These are phyloP conservation scores for Anethum foeniculum DNA, from an alignment of 140 eudicot species.

Conservation along the genomic window DNA sequence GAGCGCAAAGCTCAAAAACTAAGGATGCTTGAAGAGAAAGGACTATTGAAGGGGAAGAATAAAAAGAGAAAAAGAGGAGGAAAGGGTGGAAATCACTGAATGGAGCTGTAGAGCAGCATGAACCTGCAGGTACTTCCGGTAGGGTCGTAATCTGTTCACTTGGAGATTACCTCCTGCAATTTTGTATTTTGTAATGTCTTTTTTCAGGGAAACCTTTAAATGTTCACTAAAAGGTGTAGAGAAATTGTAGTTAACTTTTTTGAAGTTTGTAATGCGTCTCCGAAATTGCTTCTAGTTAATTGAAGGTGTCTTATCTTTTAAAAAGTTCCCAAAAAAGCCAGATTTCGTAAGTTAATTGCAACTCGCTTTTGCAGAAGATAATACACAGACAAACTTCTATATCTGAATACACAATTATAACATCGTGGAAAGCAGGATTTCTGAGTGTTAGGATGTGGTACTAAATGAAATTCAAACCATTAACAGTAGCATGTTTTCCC, in stretches of 20 bases:
- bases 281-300: background rate
- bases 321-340: background rate
- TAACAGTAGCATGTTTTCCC: background rate
- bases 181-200: background rate
- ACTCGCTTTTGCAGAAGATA: background rate
- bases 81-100: background rate
- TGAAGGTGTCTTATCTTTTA: background rate
- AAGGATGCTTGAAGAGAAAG: slow-evolving; percentile 48
- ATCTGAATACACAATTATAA: background rate
- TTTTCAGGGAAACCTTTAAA: background rate
- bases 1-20: slow-evolving; percentile 58
- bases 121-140: background rate
- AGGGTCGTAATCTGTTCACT: background rate
- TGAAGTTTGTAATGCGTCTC: background rate
- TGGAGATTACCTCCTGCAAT: background rate
- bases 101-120: background rate
- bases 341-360: background rate
- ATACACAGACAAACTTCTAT: no score
- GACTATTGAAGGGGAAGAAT: slow-evolving; percentile 32
- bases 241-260: background rate
- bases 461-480: background rate
- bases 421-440: background rate
- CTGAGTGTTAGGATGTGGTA: background rate
- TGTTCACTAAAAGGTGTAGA: background rate
- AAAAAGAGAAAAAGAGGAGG: slow-evolving; percentile 38